Evolutionary conservation across 768 basidiomycete genomes (phyloP).

Genomic region (Lentinula sp.): DNA sequence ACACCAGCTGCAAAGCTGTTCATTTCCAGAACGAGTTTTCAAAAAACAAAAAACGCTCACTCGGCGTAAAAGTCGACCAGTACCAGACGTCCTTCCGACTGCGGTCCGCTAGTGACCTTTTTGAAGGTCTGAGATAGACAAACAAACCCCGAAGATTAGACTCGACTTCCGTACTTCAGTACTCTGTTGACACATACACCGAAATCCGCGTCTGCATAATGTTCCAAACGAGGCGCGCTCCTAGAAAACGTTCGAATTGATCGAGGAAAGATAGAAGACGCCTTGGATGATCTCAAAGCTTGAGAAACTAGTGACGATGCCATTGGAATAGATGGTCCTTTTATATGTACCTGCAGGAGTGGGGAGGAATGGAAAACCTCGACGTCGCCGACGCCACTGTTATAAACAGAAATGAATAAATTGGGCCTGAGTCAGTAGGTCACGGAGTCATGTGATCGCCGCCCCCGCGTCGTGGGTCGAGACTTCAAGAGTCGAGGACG

Average conservation of each 20-base stretch:
- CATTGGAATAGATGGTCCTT: background rate
- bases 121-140: constrained; percentile 27
- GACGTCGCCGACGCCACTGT: background rate
- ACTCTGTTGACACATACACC: constrained; percentile 32
- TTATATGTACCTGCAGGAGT: background rate
- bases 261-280: background rate
- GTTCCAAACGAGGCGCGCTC: constrained; percentile 27
- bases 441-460: background rate
- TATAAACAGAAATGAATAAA: background rate
- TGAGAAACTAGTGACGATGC: background rate
- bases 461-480: no score
- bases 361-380: background rate
- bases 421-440: background rate
- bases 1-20: constrained; percentile 55
- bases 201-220: constrained; percentile 40
- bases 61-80: constrained; percentile 81
- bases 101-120: constrained; percentile 19
- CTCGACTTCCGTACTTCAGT: background rate
- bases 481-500: no score
- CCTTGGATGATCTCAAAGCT: background rate
- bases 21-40: background rate
- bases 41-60: constrained; percentile 33
- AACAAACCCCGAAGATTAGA: background rate
- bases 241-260: constrained; percentile 29
- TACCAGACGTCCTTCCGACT: constrained; percentile 44